phyloP scores from a whole-genome alignment of 129 eudicot genomes.

The Lactuca saligna region DNA sequence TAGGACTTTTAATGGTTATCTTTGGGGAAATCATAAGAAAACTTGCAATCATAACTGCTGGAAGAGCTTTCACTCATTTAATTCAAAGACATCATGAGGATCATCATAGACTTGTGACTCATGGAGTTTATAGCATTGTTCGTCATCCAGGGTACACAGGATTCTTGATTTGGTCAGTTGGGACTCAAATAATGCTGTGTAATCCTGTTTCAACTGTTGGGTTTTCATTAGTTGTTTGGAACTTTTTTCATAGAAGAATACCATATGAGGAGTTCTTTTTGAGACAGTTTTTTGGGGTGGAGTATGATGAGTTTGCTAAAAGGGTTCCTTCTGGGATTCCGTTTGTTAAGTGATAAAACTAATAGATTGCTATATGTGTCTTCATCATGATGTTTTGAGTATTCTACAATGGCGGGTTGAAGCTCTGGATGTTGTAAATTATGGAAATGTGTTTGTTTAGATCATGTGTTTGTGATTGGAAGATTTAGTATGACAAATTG shows the following conservation, averaged over 20 bases:
- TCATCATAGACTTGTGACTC: conserved; percentile 70
- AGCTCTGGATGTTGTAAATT: conserved; percentile 18
- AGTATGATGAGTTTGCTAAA: conserved; percentile 67
- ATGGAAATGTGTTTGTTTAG: conserved; percentile 1
- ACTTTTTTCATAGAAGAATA: conserved; percentile 65
- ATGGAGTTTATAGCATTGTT: conserved; percentile 66
- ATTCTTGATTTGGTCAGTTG: conserved; percentile 90
- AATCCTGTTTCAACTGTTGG: conserved; percentile 69
- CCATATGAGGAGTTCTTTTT: conserved; percentile 87
- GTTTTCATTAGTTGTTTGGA: conserved; percentile 78
- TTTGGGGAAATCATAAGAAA: conserved; percentile 83
- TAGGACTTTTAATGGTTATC: conserved; percentile 71
- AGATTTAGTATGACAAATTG: conserved; percentile 7
- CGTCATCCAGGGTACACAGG: conserved; percentile 97
- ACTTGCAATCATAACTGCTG: conserved; percentile 88
- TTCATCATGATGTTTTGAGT: conserved; percentile 5
- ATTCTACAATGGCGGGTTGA: conserved; percentile 17
- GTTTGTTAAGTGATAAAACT: conserved; percentile 54
- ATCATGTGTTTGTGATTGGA: conserved; percentile 8
- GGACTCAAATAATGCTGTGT: conserved; percentile 87
- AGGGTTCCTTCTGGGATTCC: conserved; percentile 83
- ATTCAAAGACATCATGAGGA: conserved; percentile 70
- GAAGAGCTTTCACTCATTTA: conserved; percentile 91
- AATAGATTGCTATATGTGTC: not conserved
- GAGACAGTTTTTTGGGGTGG: conserved; percentile 72